A percentile compares a stretch with the other conserved stretches of the same genome.
These are phyloP conservation scores for Aspergillus phoenicis DNA, from an alignment of 2,329 filamentous ascomycete species.

Conservation along the genomic window DNA sequence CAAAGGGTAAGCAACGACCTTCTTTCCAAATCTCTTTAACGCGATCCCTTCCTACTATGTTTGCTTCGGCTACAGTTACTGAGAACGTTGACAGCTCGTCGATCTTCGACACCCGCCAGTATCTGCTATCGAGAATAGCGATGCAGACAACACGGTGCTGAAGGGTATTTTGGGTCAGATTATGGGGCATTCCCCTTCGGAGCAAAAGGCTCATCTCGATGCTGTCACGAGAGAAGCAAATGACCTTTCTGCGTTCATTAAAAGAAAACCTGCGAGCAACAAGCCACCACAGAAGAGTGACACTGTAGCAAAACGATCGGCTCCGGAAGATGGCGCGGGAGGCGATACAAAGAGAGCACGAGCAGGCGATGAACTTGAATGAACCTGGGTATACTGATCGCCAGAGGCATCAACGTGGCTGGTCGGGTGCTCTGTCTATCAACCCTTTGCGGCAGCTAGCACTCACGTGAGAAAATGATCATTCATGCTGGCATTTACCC, in stretches of 20 bases:
- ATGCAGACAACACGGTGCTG: conserved; percentile 47
- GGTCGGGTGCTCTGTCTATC: conserved; percentile 7
- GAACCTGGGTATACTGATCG: background rate
- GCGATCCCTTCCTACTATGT: background rate
- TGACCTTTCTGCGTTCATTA: conserved; percentile 62
- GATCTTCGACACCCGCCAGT: conserved; percentile 61
- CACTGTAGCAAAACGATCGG: conserved; percentile 33
- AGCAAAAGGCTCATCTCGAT: conserved; percentile 57
- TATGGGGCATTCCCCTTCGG: conserved; percentile 56
- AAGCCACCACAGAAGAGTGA: conserved; percentile 17
- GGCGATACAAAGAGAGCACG: conserved; percentile 31
- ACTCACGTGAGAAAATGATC: background rate
- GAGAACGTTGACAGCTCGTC: conserved; percentile 44
- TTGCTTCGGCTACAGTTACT: conserved; percentile 12
- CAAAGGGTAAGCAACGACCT: conserved; percentile 50
- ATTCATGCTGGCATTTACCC: background rate
- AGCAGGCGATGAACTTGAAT: conserved; percentile 3
- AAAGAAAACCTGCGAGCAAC: conserved; percentile 50
- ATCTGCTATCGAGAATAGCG: conserved; percentile 44
- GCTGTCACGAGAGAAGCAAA: conserved; percentile 60
- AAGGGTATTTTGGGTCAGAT: conserved; percentile 62
- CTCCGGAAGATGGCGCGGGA: conserved; percentile 25
- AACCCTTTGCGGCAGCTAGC: background rate
- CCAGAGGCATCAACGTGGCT: background rate
- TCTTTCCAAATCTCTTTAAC: background rate